phyloP scores from a whole-genome alignment of 2,329 filamentous ascomycete genomes.

The Colletotrichum sublineola region DNA sequence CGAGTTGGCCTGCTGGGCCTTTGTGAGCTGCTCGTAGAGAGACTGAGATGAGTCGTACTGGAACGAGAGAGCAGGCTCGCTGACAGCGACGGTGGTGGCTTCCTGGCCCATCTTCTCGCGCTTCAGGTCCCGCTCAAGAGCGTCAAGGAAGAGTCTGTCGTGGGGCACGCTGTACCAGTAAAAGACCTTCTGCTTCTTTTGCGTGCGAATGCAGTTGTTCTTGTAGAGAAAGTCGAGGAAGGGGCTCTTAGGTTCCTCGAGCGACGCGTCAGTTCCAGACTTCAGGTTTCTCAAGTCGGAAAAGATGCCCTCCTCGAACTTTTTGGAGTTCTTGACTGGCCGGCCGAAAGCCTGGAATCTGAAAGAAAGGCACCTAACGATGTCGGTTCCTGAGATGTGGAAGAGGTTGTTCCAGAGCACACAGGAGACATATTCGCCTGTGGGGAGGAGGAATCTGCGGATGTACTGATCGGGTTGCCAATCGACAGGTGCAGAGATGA shows the following conservation, averaged over 20 bases:
- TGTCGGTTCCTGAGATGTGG: conserved; percentile 98
- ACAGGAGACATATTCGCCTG: conserved; percentile 98
- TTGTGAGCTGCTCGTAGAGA: conserved; percentile 98
- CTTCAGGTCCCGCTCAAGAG: conserved; percentile 96
- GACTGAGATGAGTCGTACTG: conserved; percentile 99
- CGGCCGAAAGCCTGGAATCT: conserved; percentile 98
- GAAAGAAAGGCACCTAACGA: conserved; percentile 97
- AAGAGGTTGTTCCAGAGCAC: conserved; percentile 99
- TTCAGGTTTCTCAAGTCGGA: conserved; percentile 98
- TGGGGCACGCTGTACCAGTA: conserved; percentile 99
- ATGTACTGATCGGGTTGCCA: conserved; percentile 98
- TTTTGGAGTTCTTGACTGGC: conserved; percentile 99
- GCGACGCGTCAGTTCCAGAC: conserved; percentile 95
- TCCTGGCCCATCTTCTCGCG: conserved; percentile 99
- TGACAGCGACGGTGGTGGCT: conserved; percentile 95
- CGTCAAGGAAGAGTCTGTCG: conserved; percentile 96
- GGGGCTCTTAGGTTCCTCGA: conserved; percentile 98
- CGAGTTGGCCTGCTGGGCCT: conserved; percentile 98
- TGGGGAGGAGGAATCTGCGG: conserved; percentile 92
- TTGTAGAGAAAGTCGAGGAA: conserved; percentile 99
- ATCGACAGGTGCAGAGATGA: conserved; percentile 98
- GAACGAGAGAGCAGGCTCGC: conserved; percentile 96
- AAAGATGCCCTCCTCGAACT: conserved; percentile 99
- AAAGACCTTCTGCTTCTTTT: conserved; percentile 99
- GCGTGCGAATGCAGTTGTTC: conserved; percentile 99